Evolutionary conservation across 345 rosid genomes (phyloP), one percentile per base, ranked within the genome.

Genomic region (Carallia brachiata): DNA sequence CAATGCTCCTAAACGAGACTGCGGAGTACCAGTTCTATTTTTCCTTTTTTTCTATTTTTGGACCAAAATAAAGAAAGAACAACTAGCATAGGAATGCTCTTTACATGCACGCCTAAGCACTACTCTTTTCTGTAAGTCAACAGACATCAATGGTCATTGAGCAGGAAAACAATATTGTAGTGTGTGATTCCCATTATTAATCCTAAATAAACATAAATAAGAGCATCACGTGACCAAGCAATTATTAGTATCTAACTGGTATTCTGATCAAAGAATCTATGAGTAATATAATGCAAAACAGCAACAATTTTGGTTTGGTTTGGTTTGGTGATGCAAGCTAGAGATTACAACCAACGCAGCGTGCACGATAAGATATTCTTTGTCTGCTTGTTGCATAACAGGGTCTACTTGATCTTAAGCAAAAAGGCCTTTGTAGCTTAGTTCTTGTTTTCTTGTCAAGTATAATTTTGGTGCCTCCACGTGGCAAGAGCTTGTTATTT

Each of bases 381-480:
- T 61, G 52, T 56, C 50, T 48, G 47, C 44, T 55, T 23, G 37
- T 48, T 6, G 52, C 66, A 62, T 64, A 78, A 79, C 77, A 9
- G 0, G 15, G 71, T 70, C 73, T 57, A 1, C 7, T n/a, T 28
- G n/a, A 5, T 4, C 36, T 31, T 52, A 61, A n/a, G 8, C 19
- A 0, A 17, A 10, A 44, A 44, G 48, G 63, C 40, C 58, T 68
- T 80, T 58, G 61, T 58, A 76, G 52, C 67, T n/a, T 84, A 52
- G 68, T 1, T 30, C 10, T 73, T 86, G 88, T 75, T 32, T 30
- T 74, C 63, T 57, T 77, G 48, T 57, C 2, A 67, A 66, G 61
- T 50, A 54, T 57, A 58, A 53, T 71, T 63, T 53, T 31, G 63
- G 71, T 72, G 74, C 76, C 82, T 80, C 87, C 91, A 87, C 39